Percentiles rank a stretch among this genome's conserved stretches.
These are phyloP conservation scores for Pseudofabraea citricarpa DNA, from an alignment of 2,329 filamentous ascomycete genomes.

Conservation along the genomic window DNA sequence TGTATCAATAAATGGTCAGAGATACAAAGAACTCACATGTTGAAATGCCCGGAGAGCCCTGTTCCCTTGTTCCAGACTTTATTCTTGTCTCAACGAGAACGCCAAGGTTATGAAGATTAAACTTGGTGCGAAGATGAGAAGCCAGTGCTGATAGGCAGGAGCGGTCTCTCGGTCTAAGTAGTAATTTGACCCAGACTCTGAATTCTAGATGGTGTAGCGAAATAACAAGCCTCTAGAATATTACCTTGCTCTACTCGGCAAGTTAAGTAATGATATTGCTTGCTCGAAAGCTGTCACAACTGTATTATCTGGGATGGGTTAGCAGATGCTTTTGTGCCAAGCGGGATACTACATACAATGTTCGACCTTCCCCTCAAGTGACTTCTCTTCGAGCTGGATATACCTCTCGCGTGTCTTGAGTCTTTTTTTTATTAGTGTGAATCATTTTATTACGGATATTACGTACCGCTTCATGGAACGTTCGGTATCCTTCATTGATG, in stretches of 20 bases:
- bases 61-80: too few relatives aligned
- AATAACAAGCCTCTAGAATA: not conserved
- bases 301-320: slow-evolving; percentile 38
- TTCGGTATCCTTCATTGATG: slow-evolving; percentile 67
- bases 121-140: too few relatives aligned
- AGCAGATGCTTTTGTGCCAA: too few relatives aligned
- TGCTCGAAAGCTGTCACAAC: slow-evolving; percentile 60
- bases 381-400: slow-evolving; percentile 69
- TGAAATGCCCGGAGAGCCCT: too few relatives aligned
- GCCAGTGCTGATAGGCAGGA: too few relatives aligned
- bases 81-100: too few relatives aligned
- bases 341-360: slow-evolving; percentile 72
- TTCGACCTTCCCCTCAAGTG: slow-evolving; percentile 67
- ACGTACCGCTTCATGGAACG: slow-evolving; percentile 70
- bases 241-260: not conserved
- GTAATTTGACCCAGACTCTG: too few relatives aligned
- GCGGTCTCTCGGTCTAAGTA: too few relatives aligned
- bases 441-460: not conserved
- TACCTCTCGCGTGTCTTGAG: slow-evolving; percentile 74
- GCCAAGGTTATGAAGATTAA: too few relatives aligned
- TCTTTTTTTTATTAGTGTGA: slow-evolving; percentile 34
- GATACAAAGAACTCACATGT: too few relatives aligned
- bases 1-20: too few relatives aligned
- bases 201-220: too few relatives aligned
- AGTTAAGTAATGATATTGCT: slow-evolving; percentile 38